Base-by-base conservation (phyloP, 371 early-diverging fungal species). In the Catenaria anguillulae region DNA sequence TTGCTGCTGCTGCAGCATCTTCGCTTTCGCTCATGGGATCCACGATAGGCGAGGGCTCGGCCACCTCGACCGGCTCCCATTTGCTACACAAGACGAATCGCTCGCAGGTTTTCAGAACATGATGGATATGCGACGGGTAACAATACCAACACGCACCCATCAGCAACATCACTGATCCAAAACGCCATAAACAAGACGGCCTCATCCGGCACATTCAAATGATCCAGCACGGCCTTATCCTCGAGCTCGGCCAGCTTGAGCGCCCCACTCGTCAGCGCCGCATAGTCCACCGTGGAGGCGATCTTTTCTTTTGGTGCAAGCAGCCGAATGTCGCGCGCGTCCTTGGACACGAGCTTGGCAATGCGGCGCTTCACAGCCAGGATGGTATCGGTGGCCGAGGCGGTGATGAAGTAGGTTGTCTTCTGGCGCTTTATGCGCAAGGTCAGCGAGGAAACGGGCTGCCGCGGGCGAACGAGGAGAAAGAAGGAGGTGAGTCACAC, bases 341-440 rank as follows among this genome's bases (percentile, higher is more conserved):
- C 61, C n/a, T 21, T n/a, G 24, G 13, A 6, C 26, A 56, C 36
- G 10, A 61, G 35, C 35, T 56, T 61, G 54, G 55, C 35, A 12
- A 60, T 21, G 15, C 23, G 8, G 1, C 26, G n/a, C 40, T 61
- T 61, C 31, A 61, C 23, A 2, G 61, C 35, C 0, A 56, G 36
- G 1, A 61, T 33, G n/a, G 45, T 56, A 10, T 61, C 61, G n/a
- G 61, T 61, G 12, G 61, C 55, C 15, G 12, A 13, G 42, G 60
- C 61, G 17, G 61, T 13, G 19, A 61, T 24, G 33, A 61, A 61
- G 15, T 35, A 61, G n/a, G 61, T 61, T 1, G 60, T 10, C 29
- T 60, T 60, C 17, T 13, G 60, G n/a, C 61, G 45, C 58, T 61
- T 61, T 23, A 61, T 59, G 29, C 61, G 61, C n/a, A 61, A 8